Base-by-base conservation (phyloP, 345 rosid genomes). In the Noccaea caerulescens region DNA sequence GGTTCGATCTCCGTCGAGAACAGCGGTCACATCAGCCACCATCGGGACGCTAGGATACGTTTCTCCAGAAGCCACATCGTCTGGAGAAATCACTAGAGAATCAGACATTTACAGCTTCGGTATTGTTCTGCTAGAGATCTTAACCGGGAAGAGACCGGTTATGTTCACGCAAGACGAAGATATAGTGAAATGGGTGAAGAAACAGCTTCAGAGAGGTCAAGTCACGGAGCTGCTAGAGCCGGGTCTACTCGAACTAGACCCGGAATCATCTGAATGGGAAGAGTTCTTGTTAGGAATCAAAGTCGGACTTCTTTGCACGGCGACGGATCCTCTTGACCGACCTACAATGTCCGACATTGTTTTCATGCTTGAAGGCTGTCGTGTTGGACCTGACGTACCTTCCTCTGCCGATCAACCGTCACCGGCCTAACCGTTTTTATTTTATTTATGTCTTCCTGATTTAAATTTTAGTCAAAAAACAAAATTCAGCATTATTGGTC, bases 201-300 rank as follows among this genome's bases (percentile, higher is more conserved):
- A 84, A 72, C 99, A 94, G 61, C 82, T 94, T 25, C 97, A 94
- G 34, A 85, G 78, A 69, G 94, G 99, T 1, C 99, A 89, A 76
- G 83, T 94, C 9, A 77, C 88, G 2, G 97, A 94, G 76, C 79
- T 94, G 57, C 63, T 91, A 0, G 99, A 94, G 36, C 97, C 99
- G 1, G 99, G 99, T 0, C 71, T 94, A 71, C 91, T 94, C 2
- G 97, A 94, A 68, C 86, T 91, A 0, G 99, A 94, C 72, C 95
- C 97, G 0, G 99, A 94, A 67, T 88, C 97, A 41, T 91, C 99
- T 0, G 99, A 94, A 73, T 94, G 99, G 99, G 99, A 91, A 81
- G 99, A 94, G 78, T 91, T 94, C 67, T 73, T 94, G 54, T 83
- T 94, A 9, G 97, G 99, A 18, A 83, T 94, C 8, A 94, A 94